Conservation (phyloP, 1,139 yeast species). For the Yamadazyma taylorii region DNA sequence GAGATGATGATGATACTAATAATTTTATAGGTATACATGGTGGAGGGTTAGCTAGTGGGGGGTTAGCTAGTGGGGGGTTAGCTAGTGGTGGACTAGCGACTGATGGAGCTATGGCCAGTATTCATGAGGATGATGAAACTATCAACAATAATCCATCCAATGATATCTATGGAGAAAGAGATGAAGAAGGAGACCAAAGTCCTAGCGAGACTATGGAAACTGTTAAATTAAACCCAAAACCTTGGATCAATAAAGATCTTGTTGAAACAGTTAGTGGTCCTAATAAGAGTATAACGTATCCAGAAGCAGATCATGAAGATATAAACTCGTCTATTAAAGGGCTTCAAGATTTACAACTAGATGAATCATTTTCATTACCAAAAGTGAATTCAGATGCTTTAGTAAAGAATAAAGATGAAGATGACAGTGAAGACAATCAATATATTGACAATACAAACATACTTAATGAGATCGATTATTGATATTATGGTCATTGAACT, state of each 20-base stretch:
- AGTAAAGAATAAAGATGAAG: slow-evolving; percentile 8
- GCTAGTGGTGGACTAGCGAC: no score
- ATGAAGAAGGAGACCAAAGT: no score
- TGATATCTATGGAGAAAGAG: slow-evolving; percentile 3
- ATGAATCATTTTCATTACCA: slow-evolving; percentile 36
- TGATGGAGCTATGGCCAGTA: slow-evolving; percentile 7
- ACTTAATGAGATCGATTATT: not conserved
- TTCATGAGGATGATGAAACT: slow-evolving; percentile 12
- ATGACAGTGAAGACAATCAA: slow-evolving; percentile 1
- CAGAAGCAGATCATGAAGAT: slow-evolving; percentile 2
- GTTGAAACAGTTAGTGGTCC: slow-evolving; percentile 2
- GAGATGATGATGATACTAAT: no score
- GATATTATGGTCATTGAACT: no score
- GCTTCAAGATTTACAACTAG: slow-evolving; percentile 10
- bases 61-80: no score
- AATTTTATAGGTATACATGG: no score
- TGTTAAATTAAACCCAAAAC: slow-evolving; percentile 9
- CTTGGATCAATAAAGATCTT: not conserved
- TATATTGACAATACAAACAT: not conserved
- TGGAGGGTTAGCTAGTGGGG: no score
- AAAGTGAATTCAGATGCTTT: slow-evolving; percentile 20
- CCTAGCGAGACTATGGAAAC: slow-evolving; percentile 16
- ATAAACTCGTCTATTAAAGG: slow-evolving; percentile 3
- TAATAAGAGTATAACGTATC: slow-evolving; percentile 3
- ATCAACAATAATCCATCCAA: slow-evolving; percentile 3